Evolutionary conservation across 1,284 basidiomycete species (phyloP).

Genomic region (Fomitopsis pinicola): DNA sequence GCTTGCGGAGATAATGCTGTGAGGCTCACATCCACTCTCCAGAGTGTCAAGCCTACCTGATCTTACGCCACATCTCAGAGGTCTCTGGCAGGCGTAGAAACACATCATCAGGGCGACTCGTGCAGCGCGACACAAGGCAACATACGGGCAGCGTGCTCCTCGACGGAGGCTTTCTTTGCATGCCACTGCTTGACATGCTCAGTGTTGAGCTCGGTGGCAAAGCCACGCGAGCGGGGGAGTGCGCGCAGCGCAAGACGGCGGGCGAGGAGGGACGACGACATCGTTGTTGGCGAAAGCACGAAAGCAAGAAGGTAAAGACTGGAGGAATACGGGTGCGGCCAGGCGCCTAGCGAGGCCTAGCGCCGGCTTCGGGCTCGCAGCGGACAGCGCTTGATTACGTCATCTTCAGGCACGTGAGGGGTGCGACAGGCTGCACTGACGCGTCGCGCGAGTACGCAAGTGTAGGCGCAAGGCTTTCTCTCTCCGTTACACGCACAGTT

Average conservation of each 20-base stretch:
- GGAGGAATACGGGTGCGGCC: conserved; percentile 21
- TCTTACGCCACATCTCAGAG: conserved; percentile 79
- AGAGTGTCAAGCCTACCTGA: conserved; percentile 51
- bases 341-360: conserved; percentile 19
- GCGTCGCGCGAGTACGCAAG: conserved; percentile 17
- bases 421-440: conserved; percentile 14
- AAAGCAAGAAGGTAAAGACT: background rate
- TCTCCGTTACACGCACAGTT: conserved; percentile 5
- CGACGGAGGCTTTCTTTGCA: conserved; percentile 53
- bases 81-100: conserved; percentile 45
- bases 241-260: conserved; percentile 45
- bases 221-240: conserved; percentile 35
- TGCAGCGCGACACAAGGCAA: conserved; percentile 7
- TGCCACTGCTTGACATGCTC: conserved; percentile 39
- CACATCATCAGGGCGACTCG: conserved; percentile 1
- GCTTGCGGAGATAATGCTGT: conserved; percentile 34
- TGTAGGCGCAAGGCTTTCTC: conserved; percentile 2
- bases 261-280: conserved; percentile 47
- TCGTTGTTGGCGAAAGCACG: conserved; percentile 24
- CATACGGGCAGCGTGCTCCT: conserved; percentile 65
- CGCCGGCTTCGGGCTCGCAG: background rate
- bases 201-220: conserved; percentile 35
- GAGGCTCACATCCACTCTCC: background rate
- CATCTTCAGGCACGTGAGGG: conserved; percentile 4
- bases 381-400: conserved; percentile 19